Percentiles rank a stretch among this genome's conserved stretches.
Conservation (phyloP, 2,329 filamentous ascomycete species). For the Ceratocystis eucalypticola region DNA sequence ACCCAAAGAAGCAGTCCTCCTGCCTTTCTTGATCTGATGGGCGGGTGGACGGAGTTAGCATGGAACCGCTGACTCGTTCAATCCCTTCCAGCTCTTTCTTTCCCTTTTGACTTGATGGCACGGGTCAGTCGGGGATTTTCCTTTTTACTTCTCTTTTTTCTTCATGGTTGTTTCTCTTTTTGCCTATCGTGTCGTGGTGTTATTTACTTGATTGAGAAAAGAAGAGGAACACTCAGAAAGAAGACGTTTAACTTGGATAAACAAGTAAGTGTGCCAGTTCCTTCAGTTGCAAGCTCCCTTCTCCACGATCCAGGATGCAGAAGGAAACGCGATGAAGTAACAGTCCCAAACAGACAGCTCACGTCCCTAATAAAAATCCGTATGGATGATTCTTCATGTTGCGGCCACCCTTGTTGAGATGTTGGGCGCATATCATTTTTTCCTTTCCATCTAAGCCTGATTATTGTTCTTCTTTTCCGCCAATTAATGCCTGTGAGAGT, state of each 20-base stretch:
- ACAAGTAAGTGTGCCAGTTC: neutral
- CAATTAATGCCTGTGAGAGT: neutral
- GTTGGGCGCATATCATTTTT: no score
- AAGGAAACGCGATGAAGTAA: no score
- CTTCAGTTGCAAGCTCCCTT: neutral
- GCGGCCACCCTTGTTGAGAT: no score
- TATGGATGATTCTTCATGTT: no score
- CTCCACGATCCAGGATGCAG: no score
- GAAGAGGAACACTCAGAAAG: neutral
- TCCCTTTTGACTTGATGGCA: neutral
- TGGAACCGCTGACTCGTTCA: neutral
- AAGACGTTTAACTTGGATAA: neutral
- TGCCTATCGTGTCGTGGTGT: neutral
- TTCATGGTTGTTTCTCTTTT: neutral
- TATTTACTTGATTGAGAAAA: constrained; percentile 1
- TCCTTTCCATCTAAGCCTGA: neutral
- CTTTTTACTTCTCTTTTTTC: neutral
- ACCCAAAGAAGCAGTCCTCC: neutral
- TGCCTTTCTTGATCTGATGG: neutral
- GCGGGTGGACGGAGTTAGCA: neutral
- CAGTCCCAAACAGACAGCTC: no score
- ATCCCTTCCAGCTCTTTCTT: neutral
- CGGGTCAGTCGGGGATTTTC: neutral
- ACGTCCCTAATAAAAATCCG: no score
- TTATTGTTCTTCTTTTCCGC: neutral